Conservation (phyloP, 441 rosid genomes). For the Eutrema salsugineum region DNA sequence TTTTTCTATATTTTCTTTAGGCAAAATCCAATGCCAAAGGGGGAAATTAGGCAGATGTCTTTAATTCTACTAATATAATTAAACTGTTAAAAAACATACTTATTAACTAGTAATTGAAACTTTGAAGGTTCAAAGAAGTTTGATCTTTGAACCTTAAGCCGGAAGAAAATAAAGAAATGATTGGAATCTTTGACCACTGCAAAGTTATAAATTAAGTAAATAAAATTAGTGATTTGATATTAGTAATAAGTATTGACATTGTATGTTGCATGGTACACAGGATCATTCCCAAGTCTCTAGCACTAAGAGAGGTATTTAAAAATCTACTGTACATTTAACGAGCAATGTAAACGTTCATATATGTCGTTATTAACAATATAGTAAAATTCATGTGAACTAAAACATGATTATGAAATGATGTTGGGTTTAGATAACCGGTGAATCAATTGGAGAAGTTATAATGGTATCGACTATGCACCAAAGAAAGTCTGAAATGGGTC, state of each 20-base stretch:
- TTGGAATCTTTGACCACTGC: constrained; percentile 1
- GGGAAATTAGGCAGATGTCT: neutral
- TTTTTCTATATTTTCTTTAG: neutral
- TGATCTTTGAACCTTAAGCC: neutral
- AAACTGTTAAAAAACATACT: too few species aligned
- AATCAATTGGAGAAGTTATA: constrained; percentile 57
- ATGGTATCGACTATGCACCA: constrained; percentile 73
- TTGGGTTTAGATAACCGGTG: constrained; percentile 59
- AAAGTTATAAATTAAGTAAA: neutral
- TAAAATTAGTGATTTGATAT: neutral
- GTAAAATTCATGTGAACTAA: neutral
- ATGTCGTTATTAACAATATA: neutral
- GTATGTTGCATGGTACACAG: constrained; percentile 31
- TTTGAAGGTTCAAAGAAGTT: neutral
- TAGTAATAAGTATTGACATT: constrained; percentile 28
- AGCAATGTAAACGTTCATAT: neutral
- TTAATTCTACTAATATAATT: neutral
- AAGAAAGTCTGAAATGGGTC: constrained; percentile 76
- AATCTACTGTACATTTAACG: neutral
- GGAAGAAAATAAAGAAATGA: neutral
- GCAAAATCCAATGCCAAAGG: neutral
- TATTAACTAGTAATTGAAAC: neutral
- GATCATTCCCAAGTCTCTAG: constrained; percentile 65
- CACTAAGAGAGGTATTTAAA: constrained; percentile 61
- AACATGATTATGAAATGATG: neutral